Evolutionary conservation across 345 rosid genomes (phyloP).

Genomic region (Luvunga scandens): DNA sequence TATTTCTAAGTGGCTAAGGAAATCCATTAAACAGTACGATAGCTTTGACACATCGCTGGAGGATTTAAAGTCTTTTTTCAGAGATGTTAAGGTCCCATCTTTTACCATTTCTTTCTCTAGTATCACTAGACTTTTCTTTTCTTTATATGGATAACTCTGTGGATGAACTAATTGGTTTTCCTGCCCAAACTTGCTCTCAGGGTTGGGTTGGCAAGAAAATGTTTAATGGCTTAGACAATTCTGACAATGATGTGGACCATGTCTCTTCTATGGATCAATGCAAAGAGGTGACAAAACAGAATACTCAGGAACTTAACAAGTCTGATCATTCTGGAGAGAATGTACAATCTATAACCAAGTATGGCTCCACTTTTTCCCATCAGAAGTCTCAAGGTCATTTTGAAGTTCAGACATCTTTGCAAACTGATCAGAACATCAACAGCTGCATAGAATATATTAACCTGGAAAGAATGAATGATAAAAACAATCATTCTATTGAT

Average conservation of each 20-base stretch:
- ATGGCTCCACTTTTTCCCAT: conserved; percentile 22
- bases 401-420: conserved; percentile 31
- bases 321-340: conserved; percentile 32
- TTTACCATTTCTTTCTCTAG: conserved; percentile 10
- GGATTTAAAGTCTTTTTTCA: conserved; percentile 66
- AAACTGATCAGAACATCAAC: conserved; percentile 32
- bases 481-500: conserved; percentile 22
- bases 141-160: conserved; percentile 2
- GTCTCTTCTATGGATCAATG: conserved; percentile 22
- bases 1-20: conserved; percentile 95
- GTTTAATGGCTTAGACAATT: conserved; percentile 21
- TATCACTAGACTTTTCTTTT: not conserved
- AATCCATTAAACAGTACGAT: conserved; percentile 59
- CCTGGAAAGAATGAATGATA: conserved; percentile 21
- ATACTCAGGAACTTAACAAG: conserved; percentile 31
- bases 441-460: conserved; percentile 46
- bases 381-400: conserved; percentile 29
- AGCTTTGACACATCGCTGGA: conserved; percentile 60
- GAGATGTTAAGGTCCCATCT: conserved; percentile 63
- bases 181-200: conserved; percentile 44
- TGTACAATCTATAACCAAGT: conserved; percentile 23
- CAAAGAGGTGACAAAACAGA: conserved; percentile 26
- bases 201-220: conserved; percentile 39
- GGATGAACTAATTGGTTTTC: conserved; percentile 19
- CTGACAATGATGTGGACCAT: conserved; percentile 27